Conservation (phyloP, 495 filamentous ascomycete species). For the Tuber microsphaerosporum region DNA sequence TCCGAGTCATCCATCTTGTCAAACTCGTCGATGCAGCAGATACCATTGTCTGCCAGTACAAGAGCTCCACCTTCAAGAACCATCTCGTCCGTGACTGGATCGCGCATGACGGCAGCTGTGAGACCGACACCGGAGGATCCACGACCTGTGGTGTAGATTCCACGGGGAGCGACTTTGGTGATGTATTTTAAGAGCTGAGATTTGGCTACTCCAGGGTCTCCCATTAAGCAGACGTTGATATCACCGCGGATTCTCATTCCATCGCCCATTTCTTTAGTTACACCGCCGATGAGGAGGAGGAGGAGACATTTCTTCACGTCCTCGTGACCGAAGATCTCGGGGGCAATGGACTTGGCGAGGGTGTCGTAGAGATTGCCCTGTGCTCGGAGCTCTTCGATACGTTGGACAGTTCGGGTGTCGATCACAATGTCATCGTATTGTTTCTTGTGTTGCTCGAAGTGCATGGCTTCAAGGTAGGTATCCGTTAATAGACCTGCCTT, state of each 20-base stretch:
- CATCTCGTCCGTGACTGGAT: constrained; percentile 98
- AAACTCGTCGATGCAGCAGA: constrained; percentile 99
- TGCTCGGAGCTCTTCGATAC: constrained; percentile 71
- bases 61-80: constrained; percentile 93
- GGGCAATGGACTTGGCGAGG: constrained; percentile 88
- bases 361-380: constrained; percentile 91
- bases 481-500: constrained; percentile 89
- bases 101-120: constrained; percentile 95
- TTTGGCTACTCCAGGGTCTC: constrained; percentile 98
- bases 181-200: constrained; percentile 97
- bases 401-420: constrained; percentile 65
- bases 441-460: constrained; percentile 93
- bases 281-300: constrained; percentile 87
- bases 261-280: constrained; percentile 94
- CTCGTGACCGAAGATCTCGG: constrained; percentile 91
- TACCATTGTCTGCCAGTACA: constrained; percentile 93
- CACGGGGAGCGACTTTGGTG: constrained; percentile 91
- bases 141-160: constrained; percentile 95
- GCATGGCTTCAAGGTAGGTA: constrained; percentile 91
- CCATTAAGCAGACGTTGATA: constrained; percentile 98
- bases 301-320: constrained; percentile 98
- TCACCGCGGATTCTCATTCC: constrained; percentile 98
- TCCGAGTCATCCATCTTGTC: constrained; percentile 99
- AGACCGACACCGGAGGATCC: constrained; percentile 95
- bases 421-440: constrained; percentile 76